Base-by-base conservation (phyloP, 1,284 basidiomycete species). In the Somion occarium region DNA sequence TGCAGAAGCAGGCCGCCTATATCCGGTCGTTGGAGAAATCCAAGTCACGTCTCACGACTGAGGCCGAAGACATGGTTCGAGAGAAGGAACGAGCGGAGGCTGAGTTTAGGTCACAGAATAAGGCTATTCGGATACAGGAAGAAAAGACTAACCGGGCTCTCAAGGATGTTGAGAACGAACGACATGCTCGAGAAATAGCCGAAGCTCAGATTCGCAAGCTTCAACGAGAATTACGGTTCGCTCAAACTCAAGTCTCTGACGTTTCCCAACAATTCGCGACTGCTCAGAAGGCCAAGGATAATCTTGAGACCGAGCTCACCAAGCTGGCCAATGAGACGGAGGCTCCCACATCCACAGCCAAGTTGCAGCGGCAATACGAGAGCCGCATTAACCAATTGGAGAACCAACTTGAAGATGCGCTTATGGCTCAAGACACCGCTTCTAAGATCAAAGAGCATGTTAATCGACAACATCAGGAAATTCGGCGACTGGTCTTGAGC, bases 11-110 rank as follows among this genome's bases (percentile, higher is more conserved):
- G 43, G 75, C 73, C 1, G 75, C 79, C 2, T 91, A 93, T 60
- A 91, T 93, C 53, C 82, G 85, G 41, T 92, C 91, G 22, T 74
- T 96, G 18, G 88, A 93, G 70, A 90, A 91, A 66, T 82, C 83
- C 2, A 92, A 89, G 65, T 72, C 78, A 30, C 80, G 91, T 0
- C 73, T 97, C 38, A 78, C 83, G 11, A 80, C 80, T 23, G 95
- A 98, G 64, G 82, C 88, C 4, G 94, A 98, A 64, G 95, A 98
- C 66, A 70, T 92, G 43, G 75, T 76, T 25, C 78, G 91, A 27
- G 85, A 90, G 64, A 83, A 84, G 22, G 88, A 92, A 57, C 76
- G 80, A 54, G 88, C 91, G 61, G 82, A 84, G 49, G 73, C 81
- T 20, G 82, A 82, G 55, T 67, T 88, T 24, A 76, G 84, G 34